These are phyloP conservation scores for Aspergillus leporis DNA, from an alignment of 495 filamentous ascomycete species.

Conservation along the genomic window DNA sequence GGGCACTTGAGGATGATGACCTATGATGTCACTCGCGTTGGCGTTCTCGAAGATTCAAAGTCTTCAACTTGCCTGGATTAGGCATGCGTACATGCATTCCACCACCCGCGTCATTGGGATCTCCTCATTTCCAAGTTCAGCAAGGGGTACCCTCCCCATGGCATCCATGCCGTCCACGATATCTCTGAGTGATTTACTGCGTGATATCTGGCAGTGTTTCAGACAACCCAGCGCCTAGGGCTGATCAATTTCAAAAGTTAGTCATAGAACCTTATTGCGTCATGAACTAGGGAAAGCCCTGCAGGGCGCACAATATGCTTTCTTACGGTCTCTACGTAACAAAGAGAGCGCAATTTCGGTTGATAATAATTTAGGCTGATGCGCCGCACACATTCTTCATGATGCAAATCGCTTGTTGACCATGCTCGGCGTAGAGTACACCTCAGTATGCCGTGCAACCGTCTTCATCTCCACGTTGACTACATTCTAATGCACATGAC, in stretches of 20 bases:
- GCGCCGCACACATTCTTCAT: neutral
- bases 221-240: neutral
- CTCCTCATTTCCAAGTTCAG: neutral
- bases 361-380: neutral
- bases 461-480: no score
- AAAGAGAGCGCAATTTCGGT: neutral
- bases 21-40: neutral
- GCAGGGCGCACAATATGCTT: neutral
- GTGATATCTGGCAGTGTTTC: neutral
- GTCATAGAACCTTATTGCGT: neutral
- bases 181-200: neutral
- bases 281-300: neutral
- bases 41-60: neutral
- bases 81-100: neutral
- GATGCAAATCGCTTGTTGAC: neutral
- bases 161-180: neutral
- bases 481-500: no score
- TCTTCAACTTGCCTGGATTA: neutral
- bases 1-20: neutral
- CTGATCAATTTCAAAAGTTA: neutral
- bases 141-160: neutral
- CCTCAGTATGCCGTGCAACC: no score
- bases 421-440: neutral
- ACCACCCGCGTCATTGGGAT: neutral
- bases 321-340: neutral